Evolutionary conservation across 2,329 filamentous ascomycete genomes (phyloP), one percentile per base, ranked within the genome.

Genomic region (Sporothrix dimorphospora): DNA sequence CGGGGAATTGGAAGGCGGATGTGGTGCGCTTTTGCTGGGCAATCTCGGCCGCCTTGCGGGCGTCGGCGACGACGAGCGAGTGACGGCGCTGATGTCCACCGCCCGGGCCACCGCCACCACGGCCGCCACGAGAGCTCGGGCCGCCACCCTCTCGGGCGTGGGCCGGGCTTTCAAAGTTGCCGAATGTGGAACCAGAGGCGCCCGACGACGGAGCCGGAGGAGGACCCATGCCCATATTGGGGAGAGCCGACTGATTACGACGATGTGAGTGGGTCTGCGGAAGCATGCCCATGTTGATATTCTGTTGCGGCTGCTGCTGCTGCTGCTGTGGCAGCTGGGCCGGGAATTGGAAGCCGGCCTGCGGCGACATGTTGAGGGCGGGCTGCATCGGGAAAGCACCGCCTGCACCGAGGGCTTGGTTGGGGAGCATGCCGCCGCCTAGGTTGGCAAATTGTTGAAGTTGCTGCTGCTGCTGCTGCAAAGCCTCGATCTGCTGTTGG

Each of bases 391-490:
- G 92, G 85, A 93, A 96, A 74, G 86, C 86, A 78, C 87, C 88
- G 76, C 89, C 90, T 74, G 90, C 89, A 77, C 89, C 90, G 73
- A 98, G 86, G 75, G 81, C 77, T 83, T 98, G 95, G 78, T 92
- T 92, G 70, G 93, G 91, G 78, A 98, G 91, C 88, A 98, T 94
- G 81, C 94, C 94, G 14, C 61, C 65, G 24, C n/a, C 92, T 98
- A 94, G 82, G 96, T 97, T 65, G 79, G 97, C 92, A 85, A 97
- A 98, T 84, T 98, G 95, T 83, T 98, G 94, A 80, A 98, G 94
- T 81, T 98, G 94, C 82, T 98, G 94, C 81, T 98, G 96, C 82
- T 98, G 96, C 82, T 97, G 94, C 85, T 98, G 95, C 79, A 98
- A 88, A 80, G 97, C 88, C 84, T 98, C 95, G 80, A 98, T 98